phyloP scores from a whole-genome alignment of 805 yeast genomes.

The Sungouiozyma ichnusensis region DNA sequence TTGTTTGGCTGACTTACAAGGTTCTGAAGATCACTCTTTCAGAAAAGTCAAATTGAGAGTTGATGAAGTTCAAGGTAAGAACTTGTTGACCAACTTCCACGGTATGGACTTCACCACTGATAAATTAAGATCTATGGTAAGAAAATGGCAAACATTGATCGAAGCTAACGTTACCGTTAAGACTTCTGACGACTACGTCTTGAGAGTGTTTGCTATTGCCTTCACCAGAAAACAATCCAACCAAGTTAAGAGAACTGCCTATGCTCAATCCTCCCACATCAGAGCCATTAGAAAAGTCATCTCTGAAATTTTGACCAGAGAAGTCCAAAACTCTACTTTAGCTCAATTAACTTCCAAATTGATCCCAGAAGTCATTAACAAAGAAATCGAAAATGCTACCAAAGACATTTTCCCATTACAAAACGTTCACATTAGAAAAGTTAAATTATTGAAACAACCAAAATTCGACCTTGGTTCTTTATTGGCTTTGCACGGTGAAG shows the following conservation, averaged over 20 bases:
- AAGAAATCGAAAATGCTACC: slow-evolving; percentile 95
- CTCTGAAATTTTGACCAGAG: slow-evolving; percentile 92
- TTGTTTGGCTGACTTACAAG: slow-evolving; percentile 93
- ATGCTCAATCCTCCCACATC: slow-evolving; percentile 95
- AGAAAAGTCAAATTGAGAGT: slow-evolving; percentile 96
- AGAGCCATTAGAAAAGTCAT: slow-evolving; percentile 96
- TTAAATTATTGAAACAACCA: slow-evolving; percentile 95
- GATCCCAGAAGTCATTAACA: slow-evolving; percentile 97
- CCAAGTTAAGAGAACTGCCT: slow-evolving; percentile 95
- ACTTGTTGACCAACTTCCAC: slow-evolving; percentile 97
- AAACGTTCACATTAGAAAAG: slow-evolving; percentile 98
- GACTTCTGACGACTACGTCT: slow-evolving; percentile 94
- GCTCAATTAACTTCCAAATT: slow-evolving; percentile 94
- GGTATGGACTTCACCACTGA: slow-evolving; percentile 96
- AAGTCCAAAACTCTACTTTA: slow-evolving; percentile 87
- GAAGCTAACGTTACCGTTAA: slow-evolving; percentile 97
- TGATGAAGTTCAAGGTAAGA: slow-evolving; percentile 98
- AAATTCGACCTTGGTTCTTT: slow-evolving; percentile 95
- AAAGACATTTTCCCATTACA: slow-evolving; percentile 93
- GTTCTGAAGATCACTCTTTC: slow-evolving; percentile 97
- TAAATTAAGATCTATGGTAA: slow-evolving; percentile 92
- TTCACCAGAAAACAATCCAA: slow-evolving; percentile 96
- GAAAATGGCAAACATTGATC: slow-evolving; percentile 98
- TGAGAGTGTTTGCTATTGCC: slow-evolving; percentile 93
- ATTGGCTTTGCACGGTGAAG: slow-evolving; percentile 94